Conservation (phyloP, 352 stramenopile genomes). For the Phytophthora sp. region DNA sequence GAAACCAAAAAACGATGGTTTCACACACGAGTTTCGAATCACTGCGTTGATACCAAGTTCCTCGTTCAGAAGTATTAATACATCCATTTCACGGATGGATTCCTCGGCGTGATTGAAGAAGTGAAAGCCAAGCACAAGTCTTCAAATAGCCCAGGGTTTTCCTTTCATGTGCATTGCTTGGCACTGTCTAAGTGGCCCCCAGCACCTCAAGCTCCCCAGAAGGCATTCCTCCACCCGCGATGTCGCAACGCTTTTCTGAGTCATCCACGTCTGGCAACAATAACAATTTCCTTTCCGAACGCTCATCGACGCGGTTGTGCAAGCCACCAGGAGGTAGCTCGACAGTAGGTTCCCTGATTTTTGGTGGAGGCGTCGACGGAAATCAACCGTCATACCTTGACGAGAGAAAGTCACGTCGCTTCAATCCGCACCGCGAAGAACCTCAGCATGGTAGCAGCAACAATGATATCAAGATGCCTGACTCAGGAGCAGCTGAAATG, state of each 20-base stretch:
- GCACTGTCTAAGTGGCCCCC: slow-evolving; percentile 13
- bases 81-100: not conserved
- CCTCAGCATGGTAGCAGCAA: slow-evolving; percentile 39
- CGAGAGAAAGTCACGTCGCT: slow-evolving; percentile 57
- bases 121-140: not conserved
- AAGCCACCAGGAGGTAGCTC: slow-evolving; percentile 58
- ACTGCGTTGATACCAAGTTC: not conserved
- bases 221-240: not conserved
- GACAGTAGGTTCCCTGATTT: slow-evolving; percentile 59
- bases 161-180: not conserved
- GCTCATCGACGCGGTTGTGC: slow-evolving; percentile 43
- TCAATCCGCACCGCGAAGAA: slow-evolving; percentile 23
- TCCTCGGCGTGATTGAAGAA: not conserved
- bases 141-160: slow-evolving; percentile 19
- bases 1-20: slow-evolving; percentile 27
- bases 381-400: slow-evolving; percentile 53
- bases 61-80: too few species aligned
- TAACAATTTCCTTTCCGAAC: slow-evolving; percentile 56
- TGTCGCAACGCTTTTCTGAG: slow-evolving; percentile 18
- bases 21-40: not conserved
- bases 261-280: slow-evolving; percentile 35
- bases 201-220: slow-evolving; percentile 5
- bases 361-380: slow-evolving; percentile 30
- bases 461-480: slow-evolving; percentile 11
- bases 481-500: slow-evolving; percentile 35